Evolutionary conservation across 179 eudicot genomes (phyloP).

Genomic region (Beta macrorhiza): DNA sequence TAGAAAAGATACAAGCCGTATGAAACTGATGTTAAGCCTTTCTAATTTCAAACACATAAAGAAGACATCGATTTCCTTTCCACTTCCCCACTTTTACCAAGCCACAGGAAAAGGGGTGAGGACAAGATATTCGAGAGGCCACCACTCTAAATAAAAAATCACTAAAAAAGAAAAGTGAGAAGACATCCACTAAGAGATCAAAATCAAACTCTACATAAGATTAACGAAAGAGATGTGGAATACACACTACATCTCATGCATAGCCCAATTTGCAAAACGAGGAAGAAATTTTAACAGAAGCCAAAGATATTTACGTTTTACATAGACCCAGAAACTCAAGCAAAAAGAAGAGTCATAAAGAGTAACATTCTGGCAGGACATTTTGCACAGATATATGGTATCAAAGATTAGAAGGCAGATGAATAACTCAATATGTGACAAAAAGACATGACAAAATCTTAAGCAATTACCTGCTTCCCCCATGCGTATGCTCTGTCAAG

Average conservation of each 20-base stretch:
- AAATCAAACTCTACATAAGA: background rate
- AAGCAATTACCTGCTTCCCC: constrained; percentile 71
- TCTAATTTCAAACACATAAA: background rate
- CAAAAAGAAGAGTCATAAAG: background rate
- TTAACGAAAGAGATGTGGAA: too few species aligned
- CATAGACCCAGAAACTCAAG: background rate
- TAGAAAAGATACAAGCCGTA: background rate
- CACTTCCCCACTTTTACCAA: background rate
- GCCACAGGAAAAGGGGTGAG: background rate
- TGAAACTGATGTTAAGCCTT: background rate
- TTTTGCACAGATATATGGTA: background rate
- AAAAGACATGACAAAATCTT: constrained; percentile 14
- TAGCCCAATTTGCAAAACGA: background rate
- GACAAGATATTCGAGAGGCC: background rate
- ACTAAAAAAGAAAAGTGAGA: background rate
- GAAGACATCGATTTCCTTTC: background rate
- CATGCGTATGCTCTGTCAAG: constrained; percentile 91
- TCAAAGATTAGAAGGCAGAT: background rate
- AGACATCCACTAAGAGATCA: background rate
- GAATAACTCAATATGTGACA: background rate
- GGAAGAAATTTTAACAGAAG: too few species aligned
- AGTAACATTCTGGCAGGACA: background rate
- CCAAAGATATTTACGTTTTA: background rate
- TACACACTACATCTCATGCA: background rate
- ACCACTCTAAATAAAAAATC: background rate